These are phyloP conservation scores for Neurospora sp. DNA, from an alignment of 495 filamentous ascomycete genomes.

Conservation along the genomic window DNA sequence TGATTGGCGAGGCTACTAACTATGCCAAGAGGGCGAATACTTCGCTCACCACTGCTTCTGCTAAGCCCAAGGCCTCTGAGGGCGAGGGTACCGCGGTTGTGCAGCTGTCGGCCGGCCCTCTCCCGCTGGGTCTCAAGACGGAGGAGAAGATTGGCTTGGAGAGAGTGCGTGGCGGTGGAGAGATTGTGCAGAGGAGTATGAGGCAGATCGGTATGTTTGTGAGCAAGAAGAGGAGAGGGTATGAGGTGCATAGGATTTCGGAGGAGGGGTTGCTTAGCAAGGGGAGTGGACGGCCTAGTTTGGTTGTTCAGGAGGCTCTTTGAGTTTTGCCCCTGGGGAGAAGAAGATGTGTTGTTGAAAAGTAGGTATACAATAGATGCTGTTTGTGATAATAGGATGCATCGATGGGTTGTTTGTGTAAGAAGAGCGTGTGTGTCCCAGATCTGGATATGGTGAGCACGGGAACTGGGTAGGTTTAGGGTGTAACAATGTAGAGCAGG, in stretches of 20 bases:
- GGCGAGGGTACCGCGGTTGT: not conserved
- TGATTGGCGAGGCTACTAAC: slow-evolving; percentile 60
- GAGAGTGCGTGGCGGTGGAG: slow-evolving; percentile 52
- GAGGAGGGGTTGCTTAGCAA: slow-evolving; percentile 15
- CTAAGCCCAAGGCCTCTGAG: slow-evolving; percentile 3
- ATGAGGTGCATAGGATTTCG: slow-evolving; percentile 68
- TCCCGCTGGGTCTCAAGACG: slow-evolving; percentile 70
- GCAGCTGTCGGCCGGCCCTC: slow-evolving; percentile 13
- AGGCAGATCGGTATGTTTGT: slow-evolving; percentile 64
- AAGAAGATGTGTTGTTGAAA: not conserved
- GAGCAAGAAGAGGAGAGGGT: slow-evolving; percentile 62
- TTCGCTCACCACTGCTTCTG: not conserved
- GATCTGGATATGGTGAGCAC: not conserved
- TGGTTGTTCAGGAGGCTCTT: slow-evolving; percentile 12
- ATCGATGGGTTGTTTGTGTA: not conserved
- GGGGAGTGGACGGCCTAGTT: slow-evolving; percentile 2
- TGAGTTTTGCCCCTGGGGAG: not conserved
- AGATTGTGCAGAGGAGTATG: slow-evolving; percentile 49
- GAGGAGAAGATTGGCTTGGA: slow-evolving; percentile 35
- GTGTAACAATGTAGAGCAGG: not conserved
- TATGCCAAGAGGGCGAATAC: slow-evolving; percentile 45
- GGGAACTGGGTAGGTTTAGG: not conserved
- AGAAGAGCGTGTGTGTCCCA: not conserved
- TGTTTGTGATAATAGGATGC: not conserved
- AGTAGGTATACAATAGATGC: not conserved